A percentile compares a stretch with the other conserved stretches of the same genome.
phyloP scores from a whole-genome alignment of 352 stramenopile genomes.

The Phytophthora kernoviae region DNA sequence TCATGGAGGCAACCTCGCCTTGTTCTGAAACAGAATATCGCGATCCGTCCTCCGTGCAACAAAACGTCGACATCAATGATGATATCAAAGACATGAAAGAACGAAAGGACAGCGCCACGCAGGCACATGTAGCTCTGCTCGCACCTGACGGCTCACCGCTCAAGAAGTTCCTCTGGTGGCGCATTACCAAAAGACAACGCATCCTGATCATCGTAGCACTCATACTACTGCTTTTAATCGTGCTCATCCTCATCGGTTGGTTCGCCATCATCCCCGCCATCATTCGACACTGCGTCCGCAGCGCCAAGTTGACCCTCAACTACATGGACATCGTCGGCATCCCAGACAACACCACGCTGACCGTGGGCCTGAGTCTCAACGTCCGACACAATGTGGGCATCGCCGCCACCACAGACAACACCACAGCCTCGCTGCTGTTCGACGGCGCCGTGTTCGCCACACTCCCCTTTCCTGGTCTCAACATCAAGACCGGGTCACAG shows the following conservation, averaged over 20 bases:
- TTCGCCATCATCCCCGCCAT: slow-evolving; percentile 62
- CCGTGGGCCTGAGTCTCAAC: slow-evolving; percentile 55
- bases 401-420: slow-evolving; percentile 44
- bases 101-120: slow-evolving; percentile 11
- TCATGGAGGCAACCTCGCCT: slow-evolving; percentile 17
- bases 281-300: slow-evolving; percentile 54
- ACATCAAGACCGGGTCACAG: slow-evolving; percentile 42
- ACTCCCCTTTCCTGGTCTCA: slow-evolving; percentile 48
- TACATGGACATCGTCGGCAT: slow-evolving; percentile 64
- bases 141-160: slow-evolving; percentile 14
- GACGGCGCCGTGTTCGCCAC: slow-evolving; percentile 43
- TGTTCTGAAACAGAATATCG: slow-evolving; percentile 8
- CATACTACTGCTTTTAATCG: slow-evolving; percentile 38
- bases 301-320: slow-evolving; percentile 60
- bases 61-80: slow-evolving; percentile 2
- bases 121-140: slow-evolving; percentile 3
- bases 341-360: slow-evolving; percentile 39
- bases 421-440: slow-evolving; percentile 48
- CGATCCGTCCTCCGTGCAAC: slow-evolving; percentile 19
- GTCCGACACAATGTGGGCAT: slow-evolving; percentile 48
- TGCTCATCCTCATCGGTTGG: slow-evolving; percentile 58
- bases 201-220: slow-evolving; percentile 39
- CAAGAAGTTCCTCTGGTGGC: slow-evolving; percentile 57
- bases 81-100: slow-evolving; percentile 4
- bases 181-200: slow-evolving; percentile 54